Evolutionary conservation across 108 stramenopile genomes (phyloP), one percentile per base, ranked within the genome.

Genomic region (Fragilaria radians): DNA sequence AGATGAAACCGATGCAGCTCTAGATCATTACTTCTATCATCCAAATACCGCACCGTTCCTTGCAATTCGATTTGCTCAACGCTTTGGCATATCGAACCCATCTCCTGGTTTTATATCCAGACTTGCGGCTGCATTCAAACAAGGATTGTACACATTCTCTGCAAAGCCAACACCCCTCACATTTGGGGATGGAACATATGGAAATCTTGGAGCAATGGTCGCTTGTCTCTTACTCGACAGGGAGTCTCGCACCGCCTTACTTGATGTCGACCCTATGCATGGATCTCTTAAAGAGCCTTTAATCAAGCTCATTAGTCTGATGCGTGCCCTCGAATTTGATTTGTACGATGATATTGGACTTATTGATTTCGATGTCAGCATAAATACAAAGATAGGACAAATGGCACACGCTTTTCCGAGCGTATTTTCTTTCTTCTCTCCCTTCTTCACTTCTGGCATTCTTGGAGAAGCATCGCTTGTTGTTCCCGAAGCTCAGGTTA

Each of bases 71-170:
- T 55, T 90, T 5, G 71, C 82, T 25, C 83, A 90, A 63, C 67
- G 74, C 46, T 72, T 85, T 52, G 80, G 79, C 17, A 72, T 78
- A 46, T 79, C 77, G 0, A 90, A 90, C 67, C 89, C 86, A 19
- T 73, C 81, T 0, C 86, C 86, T 19, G 36, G 73, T 18, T 78
- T 78, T 64, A 67, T 79, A 0, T 32, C 62, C 17, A 61, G 47
- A 36, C 29, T 68, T 54, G 49, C 76, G 46, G 18, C 54, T 54
- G 88, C 88, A 18, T 89, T 89, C 71, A 66, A 52, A 47, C 62
- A 46, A 19, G 87, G 87, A n/a, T 0, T 14, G 0, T 87, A 78
- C 58, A 53, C 27, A 17, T 78, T 58, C 24, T 27, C 52, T 1
- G 24, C 28, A 4, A 24, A 67, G 49, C 54, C n/a, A 5, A 30